Conservation (phyloP, 176 grass and related monocot genomes). For the Bromus sterilis region DNA sequence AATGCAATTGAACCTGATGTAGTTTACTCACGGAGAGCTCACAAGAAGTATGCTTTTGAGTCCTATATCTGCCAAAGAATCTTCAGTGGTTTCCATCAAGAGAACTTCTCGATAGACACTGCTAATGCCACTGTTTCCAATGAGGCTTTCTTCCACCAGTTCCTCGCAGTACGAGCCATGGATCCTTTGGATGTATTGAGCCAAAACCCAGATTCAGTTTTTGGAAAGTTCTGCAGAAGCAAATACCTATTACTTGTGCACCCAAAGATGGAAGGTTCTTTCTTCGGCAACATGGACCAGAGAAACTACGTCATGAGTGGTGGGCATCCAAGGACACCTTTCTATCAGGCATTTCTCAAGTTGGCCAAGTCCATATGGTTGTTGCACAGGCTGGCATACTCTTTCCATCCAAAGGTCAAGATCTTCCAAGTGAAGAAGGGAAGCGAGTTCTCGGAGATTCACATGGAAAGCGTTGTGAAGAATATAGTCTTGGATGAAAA, state of each 20-base stretch:
- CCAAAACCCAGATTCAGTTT: slow-evolving; percentile 75
- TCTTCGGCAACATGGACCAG: slow-evolving; percentile 86
- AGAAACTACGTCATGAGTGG: slow-evolving; percentile 83
- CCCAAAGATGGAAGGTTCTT: slow-evolving; percentile 88
- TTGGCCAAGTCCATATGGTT: slow-evolving; percentile 86
- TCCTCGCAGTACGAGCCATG: slow-evolving; percentile 73
- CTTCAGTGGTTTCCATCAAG: slow-evolving; percentile 85
- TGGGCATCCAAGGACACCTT: slow-evolving; percentile 89
- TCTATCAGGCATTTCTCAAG: slow-evolving; percentile 92
- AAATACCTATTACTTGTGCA: slow-evolving; percentile 82
- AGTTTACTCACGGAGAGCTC: slow-evolving; percentile 61
- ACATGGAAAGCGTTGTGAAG: slow-evolving; percentile 86
- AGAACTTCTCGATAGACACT: slow-evolving; percentile 65
- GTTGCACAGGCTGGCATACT: slow-evolving; percentile 66
- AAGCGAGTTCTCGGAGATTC: slow-evolving; percentile 66
- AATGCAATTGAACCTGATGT: slow-evolving; percentile 66
- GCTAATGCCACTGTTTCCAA: slow-evolving; percentile 41
- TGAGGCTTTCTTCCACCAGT: slow-evolving; percentile 85
- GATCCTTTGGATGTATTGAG: slow-evolving; percentile 93
- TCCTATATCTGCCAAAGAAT: slow-evolving; percentile 91
- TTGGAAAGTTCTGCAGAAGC: slow-evolving; percentile 85
- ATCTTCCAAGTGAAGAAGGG: slow-evolving; percentile 72
- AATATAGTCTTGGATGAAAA: slow-evolving; percentile 48
- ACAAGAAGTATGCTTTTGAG: slow-evolving; percentile 94
- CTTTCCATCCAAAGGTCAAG: slow-evolving; percentile 63